phyloP scores from a whole-genome alignment of 305 asterid species.

The Fraxinus angustifolia region DNA sequence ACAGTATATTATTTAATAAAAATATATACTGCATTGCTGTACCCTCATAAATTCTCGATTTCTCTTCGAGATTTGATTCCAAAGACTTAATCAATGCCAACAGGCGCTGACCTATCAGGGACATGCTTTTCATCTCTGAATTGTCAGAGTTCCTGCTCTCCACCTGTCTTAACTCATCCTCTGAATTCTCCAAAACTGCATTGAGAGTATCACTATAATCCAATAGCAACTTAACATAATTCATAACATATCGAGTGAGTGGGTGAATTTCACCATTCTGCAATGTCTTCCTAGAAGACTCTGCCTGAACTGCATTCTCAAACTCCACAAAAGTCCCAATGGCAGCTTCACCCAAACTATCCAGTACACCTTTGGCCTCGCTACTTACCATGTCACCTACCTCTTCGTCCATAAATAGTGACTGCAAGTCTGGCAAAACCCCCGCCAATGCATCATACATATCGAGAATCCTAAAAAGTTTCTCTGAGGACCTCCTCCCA shows the following conservation, averaged over 20 bases:
- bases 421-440: constrained; percentile 56
- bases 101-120: constrained; percentile 53
- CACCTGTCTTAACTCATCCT: constrained; percentile 28
- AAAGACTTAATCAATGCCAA: constrained; percentile 58
- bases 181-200: constrained; percentile 48
- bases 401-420: constrained; percentile 61
- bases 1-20: constrained; percentile 80
- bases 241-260: constrained; percentile 86
- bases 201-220: constrained; percentile 80
- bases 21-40: constrained; percentile 74
- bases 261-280: constrained; percentile 92
- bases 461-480: constrained; percentile 77
- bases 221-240: constrained; percentile 75
- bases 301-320: constrained; percentile 89
- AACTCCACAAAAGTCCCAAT: constrained; percentile 87
- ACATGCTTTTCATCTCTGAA: constrained; percentile 46
- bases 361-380: constrained; percentile 81
- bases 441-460: constrained; percentile 78
- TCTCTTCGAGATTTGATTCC: constrained; percentile 79
- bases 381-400: constrained; percentile 76
- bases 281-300: constrained; percentile 67
- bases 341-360: constrained; percentile 74
- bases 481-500: constrained; percentile 79
- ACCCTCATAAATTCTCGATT: constrained; percentile 78
- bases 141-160: constrained; percentile 31